phyloP scores from a whole-genome alignment of 176 grass and related monocot species.

The Avena eriantha region DNA sequence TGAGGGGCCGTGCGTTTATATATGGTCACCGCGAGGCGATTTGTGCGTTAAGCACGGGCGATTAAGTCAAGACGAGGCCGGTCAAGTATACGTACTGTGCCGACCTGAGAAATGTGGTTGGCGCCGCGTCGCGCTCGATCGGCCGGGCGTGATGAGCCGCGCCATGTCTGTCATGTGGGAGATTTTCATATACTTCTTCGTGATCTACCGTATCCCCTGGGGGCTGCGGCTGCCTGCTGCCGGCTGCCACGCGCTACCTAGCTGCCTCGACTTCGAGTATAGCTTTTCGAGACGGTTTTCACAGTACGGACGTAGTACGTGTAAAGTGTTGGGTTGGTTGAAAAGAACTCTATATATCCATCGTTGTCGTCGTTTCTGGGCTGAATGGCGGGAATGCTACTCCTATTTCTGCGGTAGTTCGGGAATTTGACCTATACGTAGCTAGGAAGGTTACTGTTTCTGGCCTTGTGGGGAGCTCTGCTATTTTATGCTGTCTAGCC shows the following conservation, averaged over 20 bases:
- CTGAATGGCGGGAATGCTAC: too few relatives aligned
- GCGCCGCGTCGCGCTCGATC: conserved; percentile 37
- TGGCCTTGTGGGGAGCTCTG: not conserved
- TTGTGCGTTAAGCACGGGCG: conserved; percentile 35
- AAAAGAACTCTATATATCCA: too few relatives aligned
- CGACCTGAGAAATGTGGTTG: conserved; percentile 51
- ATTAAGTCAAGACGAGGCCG: conserved; percentile 34
- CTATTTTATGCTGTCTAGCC: not conserved
- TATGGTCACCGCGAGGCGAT: conserved; percentile 15
- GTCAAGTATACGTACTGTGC: conserved; percentile 14
- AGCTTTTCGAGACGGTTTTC: not conserved
- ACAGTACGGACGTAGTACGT: conserved; percentile 4
- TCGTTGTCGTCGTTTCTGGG: too few relatives aligned
- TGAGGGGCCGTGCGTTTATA: conserved; percentile 47
- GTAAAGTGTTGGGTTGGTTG: too few relatives aligned
- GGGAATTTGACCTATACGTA: too few relatives aligned
- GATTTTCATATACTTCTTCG: not conserved
- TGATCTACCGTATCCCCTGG: not conserved
- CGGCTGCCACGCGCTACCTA: not conserved
- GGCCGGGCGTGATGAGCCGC: not conserved
- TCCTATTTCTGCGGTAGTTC: too few relatives aligned
- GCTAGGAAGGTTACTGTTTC: not conserved
- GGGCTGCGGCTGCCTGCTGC: not conserved
- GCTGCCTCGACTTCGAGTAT: too few relatives aligned
- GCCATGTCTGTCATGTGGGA: not conserved